Percentiles rank a stretch among this genome's conserved stretches.
Conservation (phyloP, 2,329 filamentous ascomycete genomes). For the Phialemoniopsis sp. region DNA sequence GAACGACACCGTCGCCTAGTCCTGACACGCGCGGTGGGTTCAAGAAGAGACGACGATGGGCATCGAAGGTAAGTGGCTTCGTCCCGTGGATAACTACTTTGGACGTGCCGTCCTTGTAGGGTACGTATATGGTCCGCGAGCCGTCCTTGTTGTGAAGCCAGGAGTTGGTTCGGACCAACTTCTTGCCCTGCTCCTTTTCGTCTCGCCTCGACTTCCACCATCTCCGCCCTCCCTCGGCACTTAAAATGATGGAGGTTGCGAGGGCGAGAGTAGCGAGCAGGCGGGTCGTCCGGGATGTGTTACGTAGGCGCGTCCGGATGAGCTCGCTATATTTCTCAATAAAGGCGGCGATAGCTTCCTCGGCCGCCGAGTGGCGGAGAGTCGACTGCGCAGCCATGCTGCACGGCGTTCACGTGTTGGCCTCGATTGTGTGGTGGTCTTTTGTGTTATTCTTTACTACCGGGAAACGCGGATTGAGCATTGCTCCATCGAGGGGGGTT, state of each 20-base stretch:
- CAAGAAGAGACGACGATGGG: conserved; percentile 86
- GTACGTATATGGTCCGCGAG: conserved; percentile 90
- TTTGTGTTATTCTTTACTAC: no score
- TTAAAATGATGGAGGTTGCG: conserved; percentile 71
- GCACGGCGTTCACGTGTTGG: no score
- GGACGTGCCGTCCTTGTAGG: conserved; percentile 80
- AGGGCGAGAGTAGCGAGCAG: conserved; percentile 75
- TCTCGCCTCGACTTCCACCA: conserved; percentile 71
- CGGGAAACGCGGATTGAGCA: no score
- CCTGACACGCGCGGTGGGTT: conserved; percentile 84
- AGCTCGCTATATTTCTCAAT: conserved; percentile 54
- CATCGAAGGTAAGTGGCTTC: conserved; percentile 92
- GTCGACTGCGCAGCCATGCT: conserved; percentile 86
- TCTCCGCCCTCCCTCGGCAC: conserved; percentile 72
- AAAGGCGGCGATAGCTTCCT: conserved; percentile 64
- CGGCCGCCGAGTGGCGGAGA: conserved; percentile 59
- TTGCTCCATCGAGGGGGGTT: no score
- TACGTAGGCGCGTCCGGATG: conserved; percentile 50
- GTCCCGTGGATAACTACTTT: conserved; percentile 90
- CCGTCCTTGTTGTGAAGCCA: conserved; percentile 93
- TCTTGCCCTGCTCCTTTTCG: conserved; percentile 78
- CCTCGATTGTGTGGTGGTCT: no score
- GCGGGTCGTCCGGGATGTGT: conserved; percentile 66
- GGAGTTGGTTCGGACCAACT: conserved; percentile 84
- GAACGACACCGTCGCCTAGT: conserved; percentile 69